Conservation (phyloP, 2,329 filamentous ascomycete species). For the Pezicula neosporulosa region DNA sequence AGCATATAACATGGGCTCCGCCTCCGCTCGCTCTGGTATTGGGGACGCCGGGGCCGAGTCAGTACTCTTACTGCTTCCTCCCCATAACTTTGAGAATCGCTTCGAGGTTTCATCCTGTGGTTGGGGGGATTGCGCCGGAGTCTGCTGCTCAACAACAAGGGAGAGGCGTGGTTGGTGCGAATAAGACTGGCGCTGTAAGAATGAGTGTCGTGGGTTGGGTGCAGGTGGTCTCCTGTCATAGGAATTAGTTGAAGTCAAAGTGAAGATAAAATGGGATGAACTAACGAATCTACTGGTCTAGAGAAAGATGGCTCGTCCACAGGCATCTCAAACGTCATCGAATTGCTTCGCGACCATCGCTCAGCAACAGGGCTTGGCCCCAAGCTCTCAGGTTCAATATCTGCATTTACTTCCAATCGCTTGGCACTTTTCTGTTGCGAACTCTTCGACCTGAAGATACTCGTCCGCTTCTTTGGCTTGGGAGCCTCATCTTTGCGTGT, state of each 20-base stretch:
- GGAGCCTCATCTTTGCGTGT: not conserved
- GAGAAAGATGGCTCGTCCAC: not conserved
- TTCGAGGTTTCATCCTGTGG: constrained; percentile 4
- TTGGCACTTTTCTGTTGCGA: constrained; percentile 11
- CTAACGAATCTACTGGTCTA: constrained; percentile 1
- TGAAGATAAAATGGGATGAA: not conserved
- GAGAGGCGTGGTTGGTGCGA: constrained; percentile 20
- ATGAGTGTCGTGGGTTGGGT: constrained; percentile 4
- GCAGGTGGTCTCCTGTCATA: constrained; percentile 10
- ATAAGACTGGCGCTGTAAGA: not conserved
- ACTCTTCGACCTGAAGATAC: constrained; percentile 23
- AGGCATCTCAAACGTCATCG: constrained; percentile 1
- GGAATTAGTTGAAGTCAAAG: constrained; percentile 1
- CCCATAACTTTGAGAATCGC: constrained; percentile 2
- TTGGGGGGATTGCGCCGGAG: constrained; percentile 15
- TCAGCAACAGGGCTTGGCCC: constrained; percentile 6
- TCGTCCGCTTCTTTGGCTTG: constrained; percentile 12
- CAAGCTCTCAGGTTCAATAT: constrained; percentile 1
- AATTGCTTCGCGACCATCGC: not conserved
- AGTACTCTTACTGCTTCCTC: constrained; percentile 11
- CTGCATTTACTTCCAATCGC: constrained; percentile 1
- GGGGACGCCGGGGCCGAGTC: constrained; percentile 9
- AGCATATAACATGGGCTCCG: constrained; percentile 11
- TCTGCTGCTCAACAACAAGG: constrained; percentile 19
- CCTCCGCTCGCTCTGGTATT: not conserved